Percentiles rank a stretch among this genome's conserved stretches.
Evolutionary conservation across 768 basidiomycete species (phyloP).

Genomic region (Podaxis rugospora): DNA sequence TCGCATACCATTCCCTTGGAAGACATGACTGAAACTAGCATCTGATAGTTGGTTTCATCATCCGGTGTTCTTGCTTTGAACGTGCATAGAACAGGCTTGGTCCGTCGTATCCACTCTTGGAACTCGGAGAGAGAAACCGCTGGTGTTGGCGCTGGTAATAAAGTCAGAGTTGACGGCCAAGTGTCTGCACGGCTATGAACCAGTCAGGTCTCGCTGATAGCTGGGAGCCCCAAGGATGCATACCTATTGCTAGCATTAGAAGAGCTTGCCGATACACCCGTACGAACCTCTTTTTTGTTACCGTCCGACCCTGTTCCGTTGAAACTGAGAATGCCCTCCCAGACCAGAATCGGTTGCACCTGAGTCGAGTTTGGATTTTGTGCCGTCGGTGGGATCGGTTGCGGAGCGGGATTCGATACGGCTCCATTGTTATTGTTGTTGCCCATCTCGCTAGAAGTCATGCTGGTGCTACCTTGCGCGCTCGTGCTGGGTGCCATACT

Average conservation of each 20-base stretch:
- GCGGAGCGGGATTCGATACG: background rate
- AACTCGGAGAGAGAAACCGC: conserved; percentile 36
- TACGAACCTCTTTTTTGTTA: conserved; percentile 37
- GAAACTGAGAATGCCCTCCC: conserved; percentile 49
- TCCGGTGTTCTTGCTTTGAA: conserved; percentile 26
- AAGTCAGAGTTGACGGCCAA: conserved; percentile 46
- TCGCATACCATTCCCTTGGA: conserved; percentile 42
- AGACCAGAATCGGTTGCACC: conserved; percentile 21
- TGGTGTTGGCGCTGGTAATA: conserved; percentile 37
- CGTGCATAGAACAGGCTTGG: conserved; percentile 35
- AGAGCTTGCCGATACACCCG: conserved; percentile 32
- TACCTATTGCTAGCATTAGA: conserved; percentile 28
- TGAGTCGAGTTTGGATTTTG: conserved; percentile 6
- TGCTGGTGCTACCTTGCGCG: background rate
- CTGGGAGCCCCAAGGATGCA: conserved; percentile 14
- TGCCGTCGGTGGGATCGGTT: background rate
- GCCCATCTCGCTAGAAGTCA: background rate
- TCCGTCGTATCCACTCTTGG: conserved; percentile 42
- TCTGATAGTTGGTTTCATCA: conserved; percentile 32
- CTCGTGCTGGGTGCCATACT: conserved; percentile 7
- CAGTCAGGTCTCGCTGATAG: background rate
- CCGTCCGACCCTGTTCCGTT: conserved; percentile 31
- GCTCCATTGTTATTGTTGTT: background rate
- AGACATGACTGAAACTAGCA: conserved; percentile 36
- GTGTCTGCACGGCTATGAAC: conserved; percentile 40